Conservation (phyloP, 768 basidiomycete genomes). For the Leccinum truebloodii region DNA sequence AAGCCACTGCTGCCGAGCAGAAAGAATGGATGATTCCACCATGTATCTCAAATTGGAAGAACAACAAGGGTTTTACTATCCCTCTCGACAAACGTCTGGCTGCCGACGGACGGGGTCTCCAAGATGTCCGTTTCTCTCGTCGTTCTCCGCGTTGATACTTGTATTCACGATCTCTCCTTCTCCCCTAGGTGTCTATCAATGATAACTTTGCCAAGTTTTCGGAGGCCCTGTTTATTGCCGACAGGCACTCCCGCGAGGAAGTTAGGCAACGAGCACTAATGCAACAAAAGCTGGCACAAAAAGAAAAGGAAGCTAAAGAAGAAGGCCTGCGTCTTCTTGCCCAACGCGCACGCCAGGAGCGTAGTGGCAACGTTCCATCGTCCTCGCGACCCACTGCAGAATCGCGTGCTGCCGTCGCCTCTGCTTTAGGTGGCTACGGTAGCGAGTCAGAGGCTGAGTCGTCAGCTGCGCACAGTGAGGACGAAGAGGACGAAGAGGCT, state of each 20-base stretch:
- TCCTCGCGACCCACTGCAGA: constrained; percentile 66
- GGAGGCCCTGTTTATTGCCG: constrained; percentile 92
- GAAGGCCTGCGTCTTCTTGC: constrained; percentile 93
- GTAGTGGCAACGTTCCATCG: constrained; percentile 68
- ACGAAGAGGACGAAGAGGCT: constrained; percentile 78
- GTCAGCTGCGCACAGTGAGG: constrained; percentile 52
- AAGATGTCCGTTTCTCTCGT: constrained; percentile 70
- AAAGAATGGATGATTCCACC: constrained; percentile 99
- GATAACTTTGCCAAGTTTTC: constrained; percentile 99
- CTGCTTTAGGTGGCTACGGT: constrained; percentile 82
- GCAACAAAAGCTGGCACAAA: constrained; percentile 98
- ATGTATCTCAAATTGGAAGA: constrained; percentile 99
- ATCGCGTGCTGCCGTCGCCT: constrained; percentile 69
- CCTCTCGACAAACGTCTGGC: constrained; percentile 97
- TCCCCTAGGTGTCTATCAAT: constrained; percentile 87
- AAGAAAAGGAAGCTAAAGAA: constrained; percentile 94
- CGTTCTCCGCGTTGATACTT: neutral
- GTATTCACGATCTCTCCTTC: constrained; percentile 2
- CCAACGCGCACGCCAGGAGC: constrained; percentile 94
- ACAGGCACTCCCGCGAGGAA: constrained; percentile 97
- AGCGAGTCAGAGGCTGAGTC: constrained; percentile 64
- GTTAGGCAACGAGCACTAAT: constrained; percentile 94
- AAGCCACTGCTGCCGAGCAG: constrained; percentile 95
- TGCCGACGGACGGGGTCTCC: constrained; percentile 96
- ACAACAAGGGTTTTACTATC: constrained; percentile 99